Evolutionary conservation across 148 eudicot species (phyloP), one percentile per base, ranked within the genome.

Genomic region (Hydrangea macrophylla): DNA sequence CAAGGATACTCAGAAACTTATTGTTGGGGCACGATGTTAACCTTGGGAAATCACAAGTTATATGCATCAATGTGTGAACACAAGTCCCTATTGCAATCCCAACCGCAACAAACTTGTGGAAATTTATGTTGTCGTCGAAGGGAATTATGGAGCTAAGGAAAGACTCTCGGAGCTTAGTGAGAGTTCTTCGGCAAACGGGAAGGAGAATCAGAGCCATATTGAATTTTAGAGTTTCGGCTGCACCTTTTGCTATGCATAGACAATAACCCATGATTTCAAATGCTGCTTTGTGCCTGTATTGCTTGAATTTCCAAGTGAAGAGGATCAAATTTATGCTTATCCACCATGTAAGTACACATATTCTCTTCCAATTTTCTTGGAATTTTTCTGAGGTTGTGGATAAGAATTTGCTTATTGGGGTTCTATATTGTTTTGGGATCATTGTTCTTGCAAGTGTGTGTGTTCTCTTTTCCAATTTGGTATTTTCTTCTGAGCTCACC

Each of bases 41-140:
- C 76, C 87, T 83, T 15, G 87, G 83, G 42, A 89, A 82, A 74
- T 89, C 82, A 77, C 97, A 95, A 45, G 72, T 70, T 26, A 79
- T 1, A 40, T 95, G 99, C 71, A 76, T 45, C 8, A 83, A 0
- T 20, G 86, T 85, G 58, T 95, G 99, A 58, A 84, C 33, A 39
- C 65, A 28, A n/a, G 83, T 70, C 20, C 88, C 97, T 48, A 86
- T 65, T 2, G 76, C 76, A 55, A 95, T 83, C 30, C 80, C 96
- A 7, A 74, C 51, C 0, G 99, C 88, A 7, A 95, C 75, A 62
- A 87, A 59, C 79, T 89, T 95, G 75, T 95, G 99, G 75, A 95
- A 95, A 73, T 95, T 89, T n/a, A 95, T 91, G 58, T 91, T 95
- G 27, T 95, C 99, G 53, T 91, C 97, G 20, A 89, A 91, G 26